Percentiles rank a stretch among this genome's conserved stretches.
Evolutionary conservation across 176 grass and related monocot species (phyloP).

Genomic region (Triticum aestivum): DNA sequence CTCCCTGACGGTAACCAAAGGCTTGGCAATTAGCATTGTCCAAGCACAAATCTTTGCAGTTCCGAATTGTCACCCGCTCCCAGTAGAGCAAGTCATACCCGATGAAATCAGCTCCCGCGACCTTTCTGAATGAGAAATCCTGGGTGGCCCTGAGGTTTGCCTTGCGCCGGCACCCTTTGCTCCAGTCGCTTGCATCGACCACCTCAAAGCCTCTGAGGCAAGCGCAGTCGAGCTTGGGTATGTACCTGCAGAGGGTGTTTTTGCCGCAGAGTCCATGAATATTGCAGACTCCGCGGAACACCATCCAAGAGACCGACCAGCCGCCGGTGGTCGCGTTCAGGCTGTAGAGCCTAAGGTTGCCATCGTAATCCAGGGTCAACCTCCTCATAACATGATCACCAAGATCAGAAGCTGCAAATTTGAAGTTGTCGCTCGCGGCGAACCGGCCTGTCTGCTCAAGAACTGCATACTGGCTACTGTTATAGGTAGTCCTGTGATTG

Average conservation of each 20-base stretch:
- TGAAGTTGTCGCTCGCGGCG: slow-evolving; percentile 22
- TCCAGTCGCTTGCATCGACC: slow-evolving; percentile 42
- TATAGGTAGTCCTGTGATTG: slow-evolving; percentile 20
- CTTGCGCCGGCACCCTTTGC: neutral
- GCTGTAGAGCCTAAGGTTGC: slow-evolving; percentile 55
- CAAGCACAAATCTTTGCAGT: too few relatives aligned
- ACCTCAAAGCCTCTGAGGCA: slow-evolving; percentile 53
- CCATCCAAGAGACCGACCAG: slow-evolving; percentile 55
- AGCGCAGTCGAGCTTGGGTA: slow-evolving; percentile 1
- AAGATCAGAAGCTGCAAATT: slow-evolving; percentile 49
- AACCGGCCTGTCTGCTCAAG: slow-evolving; percentile 40
- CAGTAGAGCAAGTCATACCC: neutral
- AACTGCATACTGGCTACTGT: slow-evolving; percentile 31
- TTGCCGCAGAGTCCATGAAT: slow-evolving; percentile 52
- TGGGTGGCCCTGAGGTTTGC: neutral
- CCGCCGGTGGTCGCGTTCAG: slow-evolving; percentile 1
- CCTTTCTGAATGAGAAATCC: neutral
- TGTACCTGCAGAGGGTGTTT: slow-evolving; percentile 47
- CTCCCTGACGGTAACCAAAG: too few relatives aligned
- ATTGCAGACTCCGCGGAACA: neutral
- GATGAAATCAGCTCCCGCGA: slow-evolving; percentile 29
- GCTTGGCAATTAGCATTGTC: too few relatives aligned
- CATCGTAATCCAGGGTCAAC: slow-evolving; percentile 62
- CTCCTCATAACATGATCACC: slow-evolving; percentile 38
- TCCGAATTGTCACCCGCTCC: too few relatives aligned